These are phyloP conservation scores for Trichaptum fuscoviolaceum DNA, from an alignment of 768 basidiomycete species.

Conservation along the genomic window DNA sequence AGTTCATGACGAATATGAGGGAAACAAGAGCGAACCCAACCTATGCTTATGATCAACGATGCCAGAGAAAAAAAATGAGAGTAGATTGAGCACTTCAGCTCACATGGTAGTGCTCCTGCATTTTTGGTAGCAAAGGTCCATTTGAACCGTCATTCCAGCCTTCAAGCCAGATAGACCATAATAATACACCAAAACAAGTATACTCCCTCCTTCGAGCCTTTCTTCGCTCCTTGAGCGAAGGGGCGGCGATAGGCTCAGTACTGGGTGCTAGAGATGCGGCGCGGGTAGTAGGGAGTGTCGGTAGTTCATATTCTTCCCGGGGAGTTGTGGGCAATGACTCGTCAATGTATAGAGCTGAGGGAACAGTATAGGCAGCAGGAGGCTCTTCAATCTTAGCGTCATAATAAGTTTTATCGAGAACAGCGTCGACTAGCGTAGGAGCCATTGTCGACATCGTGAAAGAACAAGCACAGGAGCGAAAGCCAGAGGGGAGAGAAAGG, in stretches of 20 bases:
- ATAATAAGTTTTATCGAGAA: not conserved
- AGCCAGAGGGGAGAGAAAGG: not conserved
- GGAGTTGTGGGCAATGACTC: not conserved
- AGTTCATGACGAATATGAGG: constrained; percentile 12
- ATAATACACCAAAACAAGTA: constrained; percentile 3
- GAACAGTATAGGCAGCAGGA: not conserved
- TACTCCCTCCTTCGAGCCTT: not conserved
- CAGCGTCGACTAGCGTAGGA: not conserved
- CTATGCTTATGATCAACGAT: not conserved
- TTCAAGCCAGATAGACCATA: constrained; percentile 10
- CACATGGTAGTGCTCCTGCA: constrained; percentile 14
- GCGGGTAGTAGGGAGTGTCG: not conserved
- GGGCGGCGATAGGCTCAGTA: not conserved
- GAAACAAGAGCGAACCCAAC: constrained; percentile 14
- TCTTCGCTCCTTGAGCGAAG: not conserved
- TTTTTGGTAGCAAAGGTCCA: constrained; percentile 14
- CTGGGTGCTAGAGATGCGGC: not conserved
- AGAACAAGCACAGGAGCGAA: not conserved
- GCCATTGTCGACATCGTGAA: not conserved
- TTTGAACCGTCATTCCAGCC: constrained; percentile 16
- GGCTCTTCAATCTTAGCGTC: not conserved
- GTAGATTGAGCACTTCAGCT: not conserved
- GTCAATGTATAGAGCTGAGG: not conserved
- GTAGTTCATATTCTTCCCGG: not conserved
- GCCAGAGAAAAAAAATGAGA: not conserved